These are phyloP conservation scores for Cephaloascus albidus DNA, from an alignment of 805 yeast genomes.

Conservation along the genomic window DNA sequence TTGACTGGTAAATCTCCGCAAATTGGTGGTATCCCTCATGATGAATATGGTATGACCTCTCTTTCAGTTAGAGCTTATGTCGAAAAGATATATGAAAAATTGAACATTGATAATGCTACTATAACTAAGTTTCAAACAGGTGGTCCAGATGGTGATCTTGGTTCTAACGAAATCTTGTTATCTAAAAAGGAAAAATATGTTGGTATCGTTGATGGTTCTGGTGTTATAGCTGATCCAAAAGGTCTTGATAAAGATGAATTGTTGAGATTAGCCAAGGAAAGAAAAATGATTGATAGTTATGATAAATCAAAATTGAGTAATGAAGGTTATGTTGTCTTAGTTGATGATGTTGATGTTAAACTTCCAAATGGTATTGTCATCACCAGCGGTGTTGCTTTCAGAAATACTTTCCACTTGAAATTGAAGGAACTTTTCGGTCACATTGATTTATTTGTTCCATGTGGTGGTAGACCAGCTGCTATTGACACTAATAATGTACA, in stretches of 20 bases:
- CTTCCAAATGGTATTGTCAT: slow-evolving; percentile 73
- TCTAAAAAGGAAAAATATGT: slow-evolving; percentile 79
- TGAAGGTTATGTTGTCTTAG: slow-evolving; percentile 73
- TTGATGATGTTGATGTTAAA: slow-evolving; percentile 72
- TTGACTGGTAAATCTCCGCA: slow-evolving; percentile 91
- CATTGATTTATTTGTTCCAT: slow-evolving; percentile 86
- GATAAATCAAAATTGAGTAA: slow-evolving; percentile 58
- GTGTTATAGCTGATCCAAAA: slow-evolving; percentile 85
- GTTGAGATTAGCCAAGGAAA: slow-evolving; percentile 62
- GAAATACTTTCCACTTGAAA: slow-evolving; percentile 83
- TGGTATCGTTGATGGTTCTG: slow-evolving; percentile 91
- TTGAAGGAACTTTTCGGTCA: slow-evolving; percentile 54
- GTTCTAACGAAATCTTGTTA: slow-evolving; percentile 87
- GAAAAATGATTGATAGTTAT: slow-evolving; percentile 66
- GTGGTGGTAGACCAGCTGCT: slow-evolving; percentile 98
- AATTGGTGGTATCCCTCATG: slow-evolving; percentile 97
- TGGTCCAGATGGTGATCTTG: slow-evolving; percentile 98
- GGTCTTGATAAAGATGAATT: slow-evolving; percentile 82
- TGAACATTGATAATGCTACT: slow-evolving; percentile 45
- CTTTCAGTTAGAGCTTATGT: slow-evolving; percentile 89
- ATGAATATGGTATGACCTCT: slow-evolving; percentile 96
- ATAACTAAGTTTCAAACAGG: slow-evolving; percentile 90
- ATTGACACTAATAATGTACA: slow-evolving; percentile 79
- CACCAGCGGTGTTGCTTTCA: slow-evolving; percentile 78
- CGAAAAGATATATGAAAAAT: slow-evolving; percentile 76